Conservation (phyloP, 176 grass and related monocot species). For the Metroxylon sagu region DNA sequence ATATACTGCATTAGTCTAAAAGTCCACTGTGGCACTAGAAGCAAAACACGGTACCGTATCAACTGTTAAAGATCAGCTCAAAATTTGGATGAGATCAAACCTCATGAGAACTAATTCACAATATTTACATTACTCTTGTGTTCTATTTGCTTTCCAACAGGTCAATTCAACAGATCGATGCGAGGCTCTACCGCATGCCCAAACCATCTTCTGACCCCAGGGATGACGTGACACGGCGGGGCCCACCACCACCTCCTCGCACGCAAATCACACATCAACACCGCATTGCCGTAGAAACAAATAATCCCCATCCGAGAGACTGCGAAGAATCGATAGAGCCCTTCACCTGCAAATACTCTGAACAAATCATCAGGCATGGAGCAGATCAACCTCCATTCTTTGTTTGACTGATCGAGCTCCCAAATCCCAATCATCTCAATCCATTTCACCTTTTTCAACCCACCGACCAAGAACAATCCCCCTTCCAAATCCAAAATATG, state of each 20-base stretch:
- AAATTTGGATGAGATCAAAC: too few relatives aligned
- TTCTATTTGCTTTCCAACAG: too few relatives aligned
- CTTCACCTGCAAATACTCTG: constrained; percentile 16
- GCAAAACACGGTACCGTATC: too few relatives aligned
- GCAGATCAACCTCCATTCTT: constrained; percentile 5
- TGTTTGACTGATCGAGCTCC: neutral
- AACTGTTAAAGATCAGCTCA: too few relatives aligned
- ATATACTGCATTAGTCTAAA: too few relatives aligned
- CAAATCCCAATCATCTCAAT: constrained; percentile 29
- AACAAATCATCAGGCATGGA: constrained; percentile 28
- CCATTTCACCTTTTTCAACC: constrained; percentile 16
- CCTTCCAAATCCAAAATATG: constrained; percentile 33
- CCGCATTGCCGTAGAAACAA: too few relatives aligned
- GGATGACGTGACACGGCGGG: constrained; percentile 10
- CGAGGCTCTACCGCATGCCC: constrained; percentile 42
- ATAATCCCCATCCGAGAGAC: too few relatives aligned
- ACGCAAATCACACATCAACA: too few relatives aligned
- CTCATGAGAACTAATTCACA: too few relatives aligned
- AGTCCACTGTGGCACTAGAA: too few relatives aligned
- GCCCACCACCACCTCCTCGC: constrained; percentile 25
- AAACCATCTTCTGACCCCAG: constrained; percentile 34
- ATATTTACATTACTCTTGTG: too few relatives aligned
- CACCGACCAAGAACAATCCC: constrained; percentile 35
- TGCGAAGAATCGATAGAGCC: constrained; percentile 26
- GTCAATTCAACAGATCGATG: too few relatives aligned